Evolutionary conservation across 805 yeast genomes (phyloP), one percentile per base, ranked within the genome.

Genomic region (Candida ficus): DNA sequence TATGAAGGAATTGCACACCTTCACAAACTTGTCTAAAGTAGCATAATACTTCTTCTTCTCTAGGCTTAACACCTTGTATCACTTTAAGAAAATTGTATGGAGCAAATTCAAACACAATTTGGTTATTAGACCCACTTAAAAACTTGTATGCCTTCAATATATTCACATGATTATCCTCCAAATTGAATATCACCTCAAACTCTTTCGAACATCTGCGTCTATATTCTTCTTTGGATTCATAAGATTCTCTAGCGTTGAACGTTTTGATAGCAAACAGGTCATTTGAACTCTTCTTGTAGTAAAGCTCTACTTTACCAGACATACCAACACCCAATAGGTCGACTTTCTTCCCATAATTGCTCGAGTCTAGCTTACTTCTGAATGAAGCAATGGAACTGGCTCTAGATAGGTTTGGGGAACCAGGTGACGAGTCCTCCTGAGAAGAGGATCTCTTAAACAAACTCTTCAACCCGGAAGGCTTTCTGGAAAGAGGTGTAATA

Each of bases 91-190:
- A 82, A 58, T 89, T 96, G 58, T 73, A 87, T 2, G 88, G 91
- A 38, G 89, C 82, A 57, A 81, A 91, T 57, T 90, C 96, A 93
- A 90, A 84, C 26, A 90, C 82, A 44, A 90, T 80, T 44, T 75
- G 76, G 53, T 73, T 73, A 28, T 68, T 60, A 19, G 66, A 68
- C 16, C 86, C 91, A 45, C 76, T 68, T 42, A 84, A 64, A 50
- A 91, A 72, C 52, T 85, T 96, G 33, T 76, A 65, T 1, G 91
- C 86, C 47, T 76, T 78, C 42, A 88, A 75, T 39, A 91, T 67
- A 61, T 90, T 89, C 37, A 75, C 76, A 56, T 90, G 95, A 38
- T 70, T 73, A 1, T 20, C 21, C 7, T n/a, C 21, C 43, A 90
- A 62, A 6, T 76, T 69, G 16, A 83, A 79, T 0, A 95, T 88